Conservation (phyloP, 805 yeast genomes). For the Zygosaccharomyces bisporus region DNA sequence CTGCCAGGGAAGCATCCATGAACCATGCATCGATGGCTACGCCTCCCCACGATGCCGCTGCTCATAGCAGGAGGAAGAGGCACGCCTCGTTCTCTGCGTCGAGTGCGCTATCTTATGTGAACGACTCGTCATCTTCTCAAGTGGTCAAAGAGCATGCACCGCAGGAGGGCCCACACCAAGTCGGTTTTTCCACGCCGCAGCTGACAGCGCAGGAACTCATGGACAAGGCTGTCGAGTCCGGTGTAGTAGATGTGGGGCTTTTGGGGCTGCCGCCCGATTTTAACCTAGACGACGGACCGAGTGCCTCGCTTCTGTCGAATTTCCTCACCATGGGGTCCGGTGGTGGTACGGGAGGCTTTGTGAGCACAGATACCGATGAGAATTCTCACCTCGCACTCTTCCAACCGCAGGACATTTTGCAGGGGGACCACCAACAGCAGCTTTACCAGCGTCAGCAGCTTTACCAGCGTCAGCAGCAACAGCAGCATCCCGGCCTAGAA, state of each 20-base stretch:
- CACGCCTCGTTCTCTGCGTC: slow-evolving; percentile 46
- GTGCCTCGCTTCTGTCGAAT: slow-evolving; percentile 40
- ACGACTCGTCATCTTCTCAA: slow-evolving; percentile 13
- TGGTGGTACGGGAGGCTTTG: slow-evolving; percentile 41
- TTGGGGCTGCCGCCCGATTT: slow-evolving; percentile 27
- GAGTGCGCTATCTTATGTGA: slow-evolving; percentile 37
- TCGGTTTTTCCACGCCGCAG: slow-evolving; percentile 82
- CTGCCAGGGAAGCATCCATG: slow-evolving; percentile 20
- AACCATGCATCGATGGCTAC: background rate
- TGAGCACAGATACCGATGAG: slow-evolving; percentile 16
- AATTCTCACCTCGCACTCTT: slow-evolving; percentile 35
- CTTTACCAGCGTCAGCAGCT: background rate
- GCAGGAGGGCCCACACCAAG: slow-evolving; percentile 54
- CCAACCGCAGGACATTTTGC: slow-evolving; percentile 17
- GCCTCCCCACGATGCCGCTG: slow-evolving; percentile 2
- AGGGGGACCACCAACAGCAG: background rate
- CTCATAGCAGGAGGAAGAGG: slow-evolving; percentile 33
- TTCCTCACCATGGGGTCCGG: slow-evolving; percentile 40
- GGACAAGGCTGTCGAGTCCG: slow-evolving; percentile 32
- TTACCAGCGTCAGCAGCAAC: background rate
- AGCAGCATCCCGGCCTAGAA: slow-evolving; percentile 1
- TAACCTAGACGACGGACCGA: slow-evolving; percentile 21
- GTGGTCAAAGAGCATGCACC: slow-evolving; percentile 20
- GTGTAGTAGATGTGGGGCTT: slow-evolving; percentile 25
- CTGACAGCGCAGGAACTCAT: slow-evolving; percentile 46